Percentiles rank a stretch among this genome's conserved stretches.
Conservation (phyloP, 805 yeast species). For the Komagataella mondaviorum region DNA sequence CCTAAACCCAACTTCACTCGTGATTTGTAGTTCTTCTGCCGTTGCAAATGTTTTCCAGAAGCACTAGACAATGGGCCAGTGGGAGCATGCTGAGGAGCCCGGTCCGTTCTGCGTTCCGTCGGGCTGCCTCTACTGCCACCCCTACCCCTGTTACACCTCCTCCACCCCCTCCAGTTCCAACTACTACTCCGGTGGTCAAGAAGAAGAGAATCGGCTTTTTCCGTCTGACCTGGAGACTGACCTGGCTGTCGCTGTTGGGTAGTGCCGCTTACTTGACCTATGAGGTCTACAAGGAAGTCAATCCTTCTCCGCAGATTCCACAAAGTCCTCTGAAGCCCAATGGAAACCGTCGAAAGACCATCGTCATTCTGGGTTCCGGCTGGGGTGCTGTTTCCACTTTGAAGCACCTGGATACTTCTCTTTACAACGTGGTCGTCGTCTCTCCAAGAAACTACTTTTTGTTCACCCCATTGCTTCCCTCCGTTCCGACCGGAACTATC, state of each 20-base stretch:
- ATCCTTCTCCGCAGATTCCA: slow-evolving; percentile 46
- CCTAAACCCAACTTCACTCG: background rate
- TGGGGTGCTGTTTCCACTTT: slow-evolving; percentile 89
- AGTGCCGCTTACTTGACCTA: slow-evolving; percentile 49
- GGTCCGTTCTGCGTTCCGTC: background rate
- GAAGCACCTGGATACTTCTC: slow-evolving; percentile 72
- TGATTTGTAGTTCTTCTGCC: background rate
- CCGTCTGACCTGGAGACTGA: slow-evolving; percentile 29
- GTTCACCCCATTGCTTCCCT: slow-evolving; percentile 92
- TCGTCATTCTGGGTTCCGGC: slow-evolving; percentile 78
- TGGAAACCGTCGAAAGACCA: slow-evolving; percentile 55
- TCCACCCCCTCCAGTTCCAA: slow-evolving; percentile 1
- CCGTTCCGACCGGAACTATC: slow-evolving; percentile 89
- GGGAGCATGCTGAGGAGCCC: background rate
- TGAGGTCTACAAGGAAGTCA: slow-evolving; percentile 46
- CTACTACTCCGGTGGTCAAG: slow-evolving; percentile 1
- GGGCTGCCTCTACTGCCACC: background rate
- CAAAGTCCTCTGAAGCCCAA: slow-evolving; percentile 31
- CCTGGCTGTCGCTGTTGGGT: slow-evolving; percentile 35
- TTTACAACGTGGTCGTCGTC: slow-evolving; percentile 79
- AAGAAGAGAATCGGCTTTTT: slow-evolving; percentile 15
- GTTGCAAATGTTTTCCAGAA: background rate
- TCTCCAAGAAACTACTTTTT: slow-evolving; percentile 93
- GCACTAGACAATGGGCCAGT: background rate
- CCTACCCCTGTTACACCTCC: slow-evolving; percentile 2